Percentiles rank a stretch among this genome's conserved stretches.
phyloP scores from a whole-genome alignment of 1,284 basidiomycete genomes.

The Austroboletus olivaceoglutinosus region DNA sequence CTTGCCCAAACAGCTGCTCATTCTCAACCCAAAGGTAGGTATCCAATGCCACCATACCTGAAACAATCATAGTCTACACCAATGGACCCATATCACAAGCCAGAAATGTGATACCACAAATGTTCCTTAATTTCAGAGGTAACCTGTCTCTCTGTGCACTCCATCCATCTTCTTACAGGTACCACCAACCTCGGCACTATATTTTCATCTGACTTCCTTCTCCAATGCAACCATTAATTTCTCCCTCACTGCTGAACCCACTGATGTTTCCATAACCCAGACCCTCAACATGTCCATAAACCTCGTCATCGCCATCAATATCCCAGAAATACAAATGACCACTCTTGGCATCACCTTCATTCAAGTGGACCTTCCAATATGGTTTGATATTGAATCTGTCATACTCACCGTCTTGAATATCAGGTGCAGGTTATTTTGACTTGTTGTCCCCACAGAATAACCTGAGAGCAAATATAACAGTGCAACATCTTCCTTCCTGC shows the following conservation, averaged over 20 bases:
- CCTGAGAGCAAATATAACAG: constrained; percentile 20
- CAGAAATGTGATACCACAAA: constrained; percentile 47
- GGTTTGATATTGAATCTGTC: constrained; percentile 44
- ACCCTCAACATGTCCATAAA: constrained; percentile 31
- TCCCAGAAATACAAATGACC: constrained; percentile 40
- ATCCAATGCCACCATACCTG: constrained; percentile 22
- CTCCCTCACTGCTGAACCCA: constrained; percentile 41
- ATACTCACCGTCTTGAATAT: constrained; percentile 39
- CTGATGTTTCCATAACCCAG: constrained; percentile 25
- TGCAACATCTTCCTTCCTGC: constrained; percentile 40
- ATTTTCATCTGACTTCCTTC: constrained; percentile 44
- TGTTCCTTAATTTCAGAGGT: constrained; percentile 56
- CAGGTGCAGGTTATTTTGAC: constrained; percentile 34
- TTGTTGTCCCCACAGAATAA: background rate
- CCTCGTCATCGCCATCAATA: constrained; percentile 36
- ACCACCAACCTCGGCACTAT: constrained; percentile 43
- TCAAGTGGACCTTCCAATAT: constrained; percentile 22
- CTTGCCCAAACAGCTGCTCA: background rate
- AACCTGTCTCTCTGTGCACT: background rate
- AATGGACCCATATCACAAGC: constrained; percentile 35
- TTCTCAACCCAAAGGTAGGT: constrained; percentile 21
- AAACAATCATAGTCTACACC: constrained; percentile 39
- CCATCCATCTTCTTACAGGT: background rate
- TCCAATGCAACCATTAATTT: constrained; percentile 54
- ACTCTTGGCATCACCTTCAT: constrained; percentile 45